phyloP scores from a whole-genome alignment of 2,329 filamentous ascomycete species.

The Diaporthe amygdali region DNA sequence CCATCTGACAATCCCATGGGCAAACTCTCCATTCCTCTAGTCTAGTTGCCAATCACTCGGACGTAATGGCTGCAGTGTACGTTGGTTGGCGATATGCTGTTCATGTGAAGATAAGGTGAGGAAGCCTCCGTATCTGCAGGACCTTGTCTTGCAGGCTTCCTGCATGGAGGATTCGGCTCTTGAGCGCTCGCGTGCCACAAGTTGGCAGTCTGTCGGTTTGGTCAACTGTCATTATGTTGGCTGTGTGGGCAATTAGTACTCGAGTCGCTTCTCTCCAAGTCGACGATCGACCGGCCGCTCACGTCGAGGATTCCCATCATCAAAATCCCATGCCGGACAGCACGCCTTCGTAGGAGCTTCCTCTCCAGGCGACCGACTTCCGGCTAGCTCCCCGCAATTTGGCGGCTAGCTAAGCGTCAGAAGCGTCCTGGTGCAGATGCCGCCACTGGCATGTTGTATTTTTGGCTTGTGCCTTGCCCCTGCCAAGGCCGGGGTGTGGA shows the following conservation, averaged over 20 bases:
- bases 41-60: neutral
- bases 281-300: neutral
- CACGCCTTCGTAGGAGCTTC: neutral
- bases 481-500: neutral
- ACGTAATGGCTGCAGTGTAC: neutral
- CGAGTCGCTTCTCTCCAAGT: no score
- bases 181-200: neutral
- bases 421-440: neutral
- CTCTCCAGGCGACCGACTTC: neutral
- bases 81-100: neutral
- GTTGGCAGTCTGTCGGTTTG: neutral
- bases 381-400: neutral
- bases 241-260: no score
- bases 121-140: no score
- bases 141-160: neutral
- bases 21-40: neutral
- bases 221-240: no score
- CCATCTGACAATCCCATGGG: neutral
- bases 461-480: neutral
- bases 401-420: neutral
- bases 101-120: neutral
- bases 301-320: neutral
- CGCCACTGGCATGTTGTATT: conserved; percentile 1
- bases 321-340: neutral
- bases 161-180: neutral